Conservation (phyloP, 2,329 filamentous ascomycete species). For the Calonectria honghensis region DNA sequence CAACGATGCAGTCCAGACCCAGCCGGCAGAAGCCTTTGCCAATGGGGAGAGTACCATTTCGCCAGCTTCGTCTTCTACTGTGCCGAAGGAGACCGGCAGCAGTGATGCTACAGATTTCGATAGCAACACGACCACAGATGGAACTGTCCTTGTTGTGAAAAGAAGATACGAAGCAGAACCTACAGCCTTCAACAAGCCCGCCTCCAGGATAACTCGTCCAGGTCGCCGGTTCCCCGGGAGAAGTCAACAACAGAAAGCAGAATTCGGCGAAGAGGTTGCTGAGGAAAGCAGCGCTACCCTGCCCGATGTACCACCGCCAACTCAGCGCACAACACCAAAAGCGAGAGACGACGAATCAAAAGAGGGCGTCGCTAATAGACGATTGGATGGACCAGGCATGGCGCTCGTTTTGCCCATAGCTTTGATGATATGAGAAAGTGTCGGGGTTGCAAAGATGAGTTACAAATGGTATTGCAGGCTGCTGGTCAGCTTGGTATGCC, state of each 20-base stretch:
- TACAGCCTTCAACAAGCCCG: neutral
- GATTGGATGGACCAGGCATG: neutral
- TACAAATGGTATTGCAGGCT: neutral
- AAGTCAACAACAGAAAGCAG: neutral
- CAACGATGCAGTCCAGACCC: neutral
- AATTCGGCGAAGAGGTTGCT: neutral
- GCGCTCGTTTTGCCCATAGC: conserved; percentile 21
- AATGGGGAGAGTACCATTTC: neutral
- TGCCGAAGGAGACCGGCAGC: neutral
- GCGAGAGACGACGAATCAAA: neutral
- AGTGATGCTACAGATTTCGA: neutral
- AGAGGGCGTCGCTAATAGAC: neutral
- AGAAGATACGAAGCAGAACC: neutral
- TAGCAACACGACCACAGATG: neutral
- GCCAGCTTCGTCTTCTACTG: conserved; percentile 19
- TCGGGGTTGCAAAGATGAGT: neutral
- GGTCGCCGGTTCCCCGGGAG: no score
- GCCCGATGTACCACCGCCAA: neutral
- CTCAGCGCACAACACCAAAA: conserved; percentile 19
- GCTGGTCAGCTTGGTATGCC: neutral
- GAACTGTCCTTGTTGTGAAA: neutral
- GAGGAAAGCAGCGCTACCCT: conserved; percentile 4
- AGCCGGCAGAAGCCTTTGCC: neutral
- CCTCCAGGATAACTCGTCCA: neutral
- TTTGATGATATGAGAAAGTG: conserved; percentile 5